Evolutionary conservation across 2,329 filamentous ascomycete genomes (phyloP).

Genomic region (Aurifilum marmelostoma): DNA sequence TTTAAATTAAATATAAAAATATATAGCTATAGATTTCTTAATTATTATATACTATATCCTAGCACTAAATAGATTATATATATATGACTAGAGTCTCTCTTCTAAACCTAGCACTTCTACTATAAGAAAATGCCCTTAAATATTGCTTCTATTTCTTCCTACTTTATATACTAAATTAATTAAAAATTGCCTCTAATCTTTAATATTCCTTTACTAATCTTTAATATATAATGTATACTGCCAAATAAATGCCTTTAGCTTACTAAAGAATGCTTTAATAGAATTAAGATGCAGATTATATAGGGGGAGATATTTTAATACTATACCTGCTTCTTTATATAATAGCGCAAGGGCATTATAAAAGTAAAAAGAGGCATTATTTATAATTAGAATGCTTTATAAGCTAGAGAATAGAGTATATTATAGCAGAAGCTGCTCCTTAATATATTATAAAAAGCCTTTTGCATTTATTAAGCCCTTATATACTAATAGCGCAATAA

Average conservation of each 20-base stretch:
- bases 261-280: too few relatives aligned
- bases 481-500: not conserved
- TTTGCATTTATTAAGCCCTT: not conserved
- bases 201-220: not conserved
- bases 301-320: not conserved
- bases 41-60: too few relatives aligned
- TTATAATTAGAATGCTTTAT: not conserved
- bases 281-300: not conserved
- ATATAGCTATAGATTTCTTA: too few relatives aligned
- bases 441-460: not conserved
- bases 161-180: not conserved
- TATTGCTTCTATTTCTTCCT: too few relatives aligned
- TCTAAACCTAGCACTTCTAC: too few relatives aligned
- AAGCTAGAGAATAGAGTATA: not conserved
- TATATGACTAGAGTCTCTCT: too few relatives aligned
- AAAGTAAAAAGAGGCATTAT: not conserved
- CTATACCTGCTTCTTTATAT: not conserved
- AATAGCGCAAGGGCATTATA: not conserved
- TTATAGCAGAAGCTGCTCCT: not conserved
- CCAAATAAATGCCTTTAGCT: too few relatives aligned
- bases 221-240: not conserved
- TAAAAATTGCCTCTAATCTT: not conserved
- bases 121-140: too few relatives aligned
- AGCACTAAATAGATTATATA: too few relatives aligned
- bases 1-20: too few relatives aligned